phyloP scores from a whole-genome alignment of 345 rosid genomes.

The Psidium friedrichsthalianum region DNA sequence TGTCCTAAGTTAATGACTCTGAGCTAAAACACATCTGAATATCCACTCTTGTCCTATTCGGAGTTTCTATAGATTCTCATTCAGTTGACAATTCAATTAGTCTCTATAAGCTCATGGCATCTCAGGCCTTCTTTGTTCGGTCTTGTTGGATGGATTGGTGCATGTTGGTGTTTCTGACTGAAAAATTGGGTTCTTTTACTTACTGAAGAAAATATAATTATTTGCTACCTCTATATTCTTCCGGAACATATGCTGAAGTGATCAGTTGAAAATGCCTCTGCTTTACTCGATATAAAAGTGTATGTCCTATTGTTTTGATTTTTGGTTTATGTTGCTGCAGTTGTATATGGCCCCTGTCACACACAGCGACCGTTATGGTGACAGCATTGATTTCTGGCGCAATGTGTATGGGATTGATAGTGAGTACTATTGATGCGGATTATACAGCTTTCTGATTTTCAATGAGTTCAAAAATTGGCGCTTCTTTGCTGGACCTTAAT shows the following conservation, averaged over 20 bases:
- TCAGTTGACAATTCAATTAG: neutral
- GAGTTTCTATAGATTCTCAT: neutral
- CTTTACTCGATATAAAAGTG: neutral
- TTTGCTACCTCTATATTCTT: neutral
- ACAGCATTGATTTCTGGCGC: constrained; percentile 97
- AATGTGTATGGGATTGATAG: constrained; percentile 96
- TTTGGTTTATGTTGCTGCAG: constrained; percentile 21
- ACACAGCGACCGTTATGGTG: constrained; percentile 82
- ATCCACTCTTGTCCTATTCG: neutral
- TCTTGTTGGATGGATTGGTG: neutral
- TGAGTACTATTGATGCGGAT: constrained; percentile 27
- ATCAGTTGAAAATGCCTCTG: neutral
- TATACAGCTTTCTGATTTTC: neutral
- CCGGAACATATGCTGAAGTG: neutral
- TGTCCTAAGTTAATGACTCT: neutral
- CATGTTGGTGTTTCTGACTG: neutral
- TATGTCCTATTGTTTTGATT: neutral
- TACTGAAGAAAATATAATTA: neutral
- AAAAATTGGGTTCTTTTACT: neutral
- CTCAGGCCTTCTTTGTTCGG: neutral
- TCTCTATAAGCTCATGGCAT: neutral
- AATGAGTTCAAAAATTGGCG: neutral
- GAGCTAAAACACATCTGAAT: neutral
- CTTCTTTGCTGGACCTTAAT: neutral
- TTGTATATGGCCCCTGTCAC: constrained; percentile 95